Evolutionary conservation across 148 eudicot genomes (phyloP), one percentile per base, ranked within the genome.

Genomic region (Diospyros lotus): DNA sequence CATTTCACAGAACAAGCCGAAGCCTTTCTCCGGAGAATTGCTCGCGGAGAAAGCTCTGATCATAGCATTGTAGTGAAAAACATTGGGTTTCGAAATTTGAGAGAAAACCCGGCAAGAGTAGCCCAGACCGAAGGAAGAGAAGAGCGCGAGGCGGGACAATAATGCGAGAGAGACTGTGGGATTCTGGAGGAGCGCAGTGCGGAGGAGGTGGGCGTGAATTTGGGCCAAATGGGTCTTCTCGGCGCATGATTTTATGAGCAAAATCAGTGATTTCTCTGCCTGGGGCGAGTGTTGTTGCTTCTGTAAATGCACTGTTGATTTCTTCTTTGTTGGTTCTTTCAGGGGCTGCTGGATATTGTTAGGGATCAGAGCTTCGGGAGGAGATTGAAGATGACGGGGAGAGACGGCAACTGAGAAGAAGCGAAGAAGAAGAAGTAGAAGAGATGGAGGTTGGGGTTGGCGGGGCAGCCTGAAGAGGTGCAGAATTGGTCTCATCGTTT

Each of bases 201-300:
- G 78, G 73, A 88, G 65, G 78, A 90, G 85, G 28, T 86, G 87
- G 76, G 90, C 76, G 54, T 90, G 95, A 67, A 90, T 63, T 84
- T 90, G 90, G 39, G 64, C 84, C 6, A 90, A 75, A 39, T 83
- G 92, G 77, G 79, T 12, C 38, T 63, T 61, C 15, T 18, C 43
- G 7, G 76, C 74, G 67, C 76, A 82, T 66, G 90, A 83, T 76
- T 84, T 84, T 18, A 89, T 60, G 65, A 87, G 83, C 7, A 82
- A 69, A 17, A 72, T 82, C 14, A 74, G 54, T 42, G 48, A 38
- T 64, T n/a, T 81, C 15, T 67, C 76, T 58, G 6, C 53, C 14
- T 28, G 66, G 44, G 41, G 70, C 44, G 53, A 59, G 8, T n/a
- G 54, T 44, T 72, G 63, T 14, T 43, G 43, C 9, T 63, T 40